Evolutionary conservation across 768 basidiomycete genomes (phyloP), one percentile per base, ranked within the genome.

Genomic region (Xerocomellus dryophilus): DNA sequence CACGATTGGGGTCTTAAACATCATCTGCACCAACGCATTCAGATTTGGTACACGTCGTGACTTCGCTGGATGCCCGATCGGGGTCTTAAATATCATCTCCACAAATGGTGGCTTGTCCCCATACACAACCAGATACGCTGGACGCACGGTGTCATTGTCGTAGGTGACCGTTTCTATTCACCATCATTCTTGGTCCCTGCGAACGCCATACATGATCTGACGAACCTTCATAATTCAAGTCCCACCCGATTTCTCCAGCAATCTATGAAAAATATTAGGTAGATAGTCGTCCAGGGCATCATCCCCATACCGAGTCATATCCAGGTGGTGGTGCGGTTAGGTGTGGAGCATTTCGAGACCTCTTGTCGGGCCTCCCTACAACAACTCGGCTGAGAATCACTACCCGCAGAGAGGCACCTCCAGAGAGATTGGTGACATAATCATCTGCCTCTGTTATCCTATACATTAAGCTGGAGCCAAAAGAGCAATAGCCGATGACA

Each of bases 401-500:
- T 15, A 80, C 79, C 20, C 81, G 79, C 49, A 77, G 72, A 15
- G 66, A 64, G 7, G 78, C 73, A 27, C 70, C 64, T 42, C 74
- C 66, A 20, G 77, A 72, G 12, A 69, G 63, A 57, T 78, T 84
- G 42, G 63, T 55, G 20, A 73, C 68, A 61, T 87, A 88, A 61
- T 86, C 85, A 53, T 87, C 84, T 32, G 86, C 85, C 66, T 86
- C 85, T 86, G 58, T 41, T 42, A 20, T n/a, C n/a, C n/a, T n/a
- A n/a, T n/a, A n/a, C n/a, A n/a, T n/a, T n/a, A n/a, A n/a, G n/a
- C n/a, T n/a, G n/a, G n/a, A n/a, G n/a, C n/a, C n/a, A n/a, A 12
- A 65, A 52, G 8, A 38, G 53, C 18, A 12, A 44, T 17, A 9
- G 17, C 35, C 4, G 0, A 34, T 11, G 14, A 0, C 14, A 23